phyloP scores from a whole-genome alignment of 2,329 filamentous ascomycete genomes.

The Thelonectria olida region DNA sequence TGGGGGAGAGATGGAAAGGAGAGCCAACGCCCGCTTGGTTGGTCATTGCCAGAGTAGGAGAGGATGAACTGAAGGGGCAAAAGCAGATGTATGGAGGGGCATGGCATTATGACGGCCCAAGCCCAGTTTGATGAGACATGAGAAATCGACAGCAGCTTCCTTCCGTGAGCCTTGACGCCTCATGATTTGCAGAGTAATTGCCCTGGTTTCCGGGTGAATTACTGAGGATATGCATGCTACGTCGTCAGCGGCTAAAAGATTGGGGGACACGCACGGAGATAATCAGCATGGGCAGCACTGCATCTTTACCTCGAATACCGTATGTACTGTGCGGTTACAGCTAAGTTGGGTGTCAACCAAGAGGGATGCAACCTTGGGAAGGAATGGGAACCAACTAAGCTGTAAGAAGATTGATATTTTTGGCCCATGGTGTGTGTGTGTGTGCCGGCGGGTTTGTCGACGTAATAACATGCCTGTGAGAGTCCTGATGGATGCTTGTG shows the following conservation, averaged over 20 bases:
- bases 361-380: neutral
- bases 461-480: slow-evolving; percentile 10
- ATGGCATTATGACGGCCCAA: neutral
- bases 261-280: neutral
- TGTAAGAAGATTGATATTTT: neutral
- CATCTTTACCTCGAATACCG: too few species aligned
- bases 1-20: slow-evolving; percentile 16
- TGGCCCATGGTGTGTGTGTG: slow-evolving; percentile 4
- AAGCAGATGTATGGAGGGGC: neutral
- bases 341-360: neutral
- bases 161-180: neutral
- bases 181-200: slow-evolving; percentile 1
- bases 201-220: slow-evolving; percentile 16
- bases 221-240: slow-evolving; percentile 11
- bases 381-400: neutral
- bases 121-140: neutral
- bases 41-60: neutral
- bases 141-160: neutral
- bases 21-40: neutral
- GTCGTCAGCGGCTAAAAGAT: slow-evolving; percentile 3
- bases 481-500: slow-evolving; percentile 19
- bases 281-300: neutral
- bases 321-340: neutral
- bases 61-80: neutral
- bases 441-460: slow-evolving; percentile 1